Conservation (phyloP, 805 yeast species). For the Cyberlindnera lachancei region DNA sequence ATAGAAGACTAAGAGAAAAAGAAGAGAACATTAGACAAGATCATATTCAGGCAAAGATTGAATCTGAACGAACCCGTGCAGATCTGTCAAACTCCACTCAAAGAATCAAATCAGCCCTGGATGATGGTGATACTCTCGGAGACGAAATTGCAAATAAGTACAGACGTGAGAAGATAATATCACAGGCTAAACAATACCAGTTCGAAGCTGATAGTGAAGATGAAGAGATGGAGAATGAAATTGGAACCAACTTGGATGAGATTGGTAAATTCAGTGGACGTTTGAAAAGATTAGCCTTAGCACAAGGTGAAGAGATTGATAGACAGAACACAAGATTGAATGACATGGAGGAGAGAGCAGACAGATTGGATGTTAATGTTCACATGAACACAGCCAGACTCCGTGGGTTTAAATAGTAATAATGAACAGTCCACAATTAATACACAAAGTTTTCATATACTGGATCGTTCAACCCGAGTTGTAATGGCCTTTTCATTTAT, state of each 20-base stretch:
- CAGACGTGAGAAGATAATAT: conserved; percentile 28
- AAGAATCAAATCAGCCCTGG: conserved; percentile 57
- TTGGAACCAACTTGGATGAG: conserved; percentile 75
- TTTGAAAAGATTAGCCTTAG: conserved; percentile 62
- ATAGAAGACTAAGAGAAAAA: conserved; percentile 61
- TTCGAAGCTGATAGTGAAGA: conserved; percentile 91
- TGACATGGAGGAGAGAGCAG: conserved; percentile 77
- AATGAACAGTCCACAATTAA: neutral
- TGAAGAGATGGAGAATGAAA: conserved; percentile 84
- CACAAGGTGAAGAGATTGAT: conserved; percentile 71
- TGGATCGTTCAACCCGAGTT: too few relatives aligned
- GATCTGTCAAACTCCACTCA: conserved; percentile 59
- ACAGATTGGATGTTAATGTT: conserved; percentile 74
- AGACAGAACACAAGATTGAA: conserved; percentile 69
- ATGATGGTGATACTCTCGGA: conserved; percentile 28
- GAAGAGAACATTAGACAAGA: conserved; percentile 63
- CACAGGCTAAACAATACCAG: conserved; percentile 62
- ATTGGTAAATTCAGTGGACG: conserved; percentile 62
- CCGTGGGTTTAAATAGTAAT: conserved; percentile 27
- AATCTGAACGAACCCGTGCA: conserved; percentile 53
- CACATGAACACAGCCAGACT: conserved; percentile 68
- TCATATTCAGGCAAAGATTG: conserved; percentile 52
- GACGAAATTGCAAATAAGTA: conserved; percentile 29
- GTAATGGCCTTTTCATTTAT: too few relatives aligned
- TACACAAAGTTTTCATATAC: too few relatives aligned